Evolutionary conservation across 345 rosid species (phyloP), one percentile per base, ranked within the genome.

Genomic region (Eucalyptus curtisii): DNA sequence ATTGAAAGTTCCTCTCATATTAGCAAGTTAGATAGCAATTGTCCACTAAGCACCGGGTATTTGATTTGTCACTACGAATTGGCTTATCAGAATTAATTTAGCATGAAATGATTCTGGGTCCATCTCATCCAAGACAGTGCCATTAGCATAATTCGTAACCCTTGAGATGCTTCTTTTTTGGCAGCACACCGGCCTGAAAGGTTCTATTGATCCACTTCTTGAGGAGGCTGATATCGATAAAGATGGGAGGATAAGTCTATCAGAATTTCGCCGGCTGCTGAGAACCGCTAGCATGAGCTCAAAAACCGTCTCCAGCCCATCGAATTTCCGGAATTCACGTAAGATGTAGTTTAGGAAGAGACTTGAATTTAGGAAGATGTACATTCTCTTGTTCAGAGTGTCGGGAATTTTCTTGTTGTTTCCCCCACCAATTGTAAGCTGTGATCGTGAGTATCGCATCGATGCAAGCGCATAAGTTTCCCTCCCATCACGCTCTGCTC

Each of bases 151-250:
- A 10, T 86, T n/a, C 17, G 4, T 87, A 27, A 31, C 89, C 89
- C 33, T 88, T 20, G 49, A 76, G 27, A 37, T 19, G 80, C 11
- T 76, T 76, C 87, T 19, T 17, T 20, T 48, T 49, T 55, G 90
- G 91, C 86, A 93, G 95, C 95, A 92, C 89, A 88, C 94, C 47
- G 93, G 95, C 19, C 90, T 93, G 50, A 92, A 57, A 90, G 95
- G 95, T 57, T 93, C 95, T 13, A 91, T 93, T 19, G 90, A 92
- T 86, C 95, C 95, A 20, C 92, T 93, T 49, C 94, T 93, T 37
- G 95, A 93, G 89, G 95, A 93, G 90, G 95, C 94, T 57, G 95
- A 93, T 64, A 92, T 92, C n/a, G 94, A 93, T 45, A 93, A 90
- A 89, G 95, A 93, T 71, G 95, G 95, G 47, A 93, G 89, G 86